Conservation (phyloP, 108 stramenopile genomes). For the Cylindrotheca closterium region DNA sequence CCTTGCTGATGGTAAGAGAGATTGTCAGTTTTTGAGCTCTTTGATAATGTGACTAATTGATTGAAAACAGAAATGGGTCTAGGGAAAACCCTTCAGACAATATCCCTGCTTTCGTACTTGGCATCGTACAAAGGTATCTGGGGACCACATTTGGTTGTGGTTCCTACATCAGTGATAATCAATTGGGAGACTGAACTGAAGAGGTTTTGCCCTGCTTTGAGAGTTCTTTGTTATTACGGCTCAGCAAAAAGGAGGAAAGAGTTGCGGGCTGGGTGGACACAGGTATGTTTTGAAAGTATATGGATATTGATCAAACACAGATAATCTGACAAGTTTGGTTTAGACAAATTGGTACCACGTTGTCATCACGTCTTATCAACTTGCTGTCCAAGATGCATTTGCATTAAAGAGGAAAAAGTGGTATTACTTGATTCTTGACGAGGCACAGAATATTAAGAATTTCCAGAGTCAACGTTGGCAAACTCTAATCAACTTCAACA, state of each 20-base stretch:
- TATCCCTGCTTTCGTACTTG: constrained; percentile 91
- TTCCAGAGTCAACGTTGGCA: constrained; percentile 98
- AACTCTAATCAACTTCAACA: constrained; percentile 96
- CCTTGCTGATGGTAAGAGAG: constrained; percentile 92
- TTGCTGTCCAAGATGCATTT: constrained; percentile 95
- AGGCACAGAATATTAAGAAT: constrained; percentile 99
- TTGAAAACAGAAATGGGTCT: constrained; percentile 44
- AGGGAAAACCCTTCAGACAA: constrained; percentile 93
- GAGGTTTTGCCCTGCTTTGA: constrained; percentile 89
- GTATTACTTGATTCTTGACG: constrained; percentile 98
- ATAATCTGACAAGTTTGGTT: constrained; percentile 9
- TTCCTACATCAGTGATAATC: constrained; percentile 95
- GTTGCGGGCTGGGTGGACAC: constrained; percentile 93
- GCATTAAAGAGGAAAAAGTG: constrained; percentile 94
- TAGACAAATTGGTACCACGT: constrained; percentile 89
- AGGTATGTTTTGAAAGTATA: constrained; percentile 32
- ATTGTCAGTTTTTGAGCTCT: not conserved
- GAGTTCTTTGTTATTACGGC: constrained; percentile 97
- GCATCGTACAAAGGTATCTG: constrained; percentile 95
- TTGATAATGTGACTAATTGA: constrained; percentile 5
- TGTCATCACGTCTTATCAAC: constrained; percentile 96
- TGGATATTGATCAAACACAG: not conserved
- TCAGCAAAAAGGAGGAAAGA: constrained; percentile 90
- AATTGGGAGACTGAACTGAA: constrained; percentile 99
- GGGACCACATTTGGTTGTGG: constrained; percentile 98